phyloP scores from a whole-genome alignment of 768 basidiomycete genomes.

The Megacollybia marginata region DNA sequence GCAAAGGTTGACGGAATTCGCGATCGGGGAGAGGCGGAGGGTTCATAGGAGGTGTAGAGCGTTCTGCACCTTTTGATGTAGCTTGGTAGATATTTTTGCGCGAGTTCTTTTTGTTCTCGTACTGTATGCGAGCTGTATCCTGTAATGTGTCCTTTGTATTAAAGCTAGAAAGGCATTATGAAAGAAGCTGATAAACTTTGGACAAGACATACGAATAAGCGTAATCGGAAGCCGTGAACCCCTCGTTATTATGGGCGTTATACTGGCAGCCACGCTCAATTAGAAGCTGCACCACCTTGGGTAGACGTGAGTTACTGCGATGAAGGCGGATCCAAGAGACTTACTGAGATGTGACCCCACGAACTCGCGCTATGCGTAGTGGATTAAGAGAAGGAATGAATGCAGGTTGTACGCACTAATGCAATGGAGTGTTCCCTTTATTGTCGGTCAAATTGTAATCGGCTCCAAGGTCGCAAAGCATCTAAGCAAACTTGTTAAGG shows the following conservation, averaged over 20 bases:
- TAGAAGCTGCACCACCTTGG: conserved; percentile 72
- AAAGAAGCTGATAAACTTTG: not conserved
- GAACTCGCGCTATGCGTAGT: conserved; percentile 60
- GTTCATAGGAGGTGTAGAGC: conserved; percentile 33
- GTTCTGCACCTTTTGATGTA: conserved; percentile 59
- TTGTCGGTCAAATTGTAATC: conserved; percentile 88
- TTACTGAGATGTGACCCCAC: conserved; percentile 76
- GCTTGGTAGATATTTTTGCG: conserved; percentile 68
- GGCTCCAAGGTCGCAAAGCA: conserved; percentile 86
- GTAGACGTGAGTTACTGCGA: conserved; percentile 1
- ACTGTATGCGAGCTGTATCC: conserved; percentile 72
- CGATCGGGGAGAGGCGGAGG: conserved; percentile 40
- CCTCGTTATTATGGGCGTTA: conserved; percentile 78
- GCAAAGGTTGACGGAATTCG: conserved; percentile 28
- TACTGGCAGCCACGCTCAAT: conserved; percentile 87
- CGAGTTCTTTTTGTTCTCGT: conserved; percentile 72
- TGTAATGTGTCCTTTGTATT: conserved; percentile 73
- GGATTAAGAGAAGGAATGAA: not conserved
- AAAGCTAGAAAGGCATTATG: conserved; percentile 34
- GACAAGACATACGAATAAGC: conserved; percentile 67
- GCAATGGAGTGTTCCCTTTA: conserved; percentile 86
- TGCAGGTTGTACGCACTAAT: conserved; percentile 58
- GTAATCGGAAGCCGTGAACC: conserved; percentile 89
- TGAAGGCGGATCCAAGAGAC: conserved; percentile 3
- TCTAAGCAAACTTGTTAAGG: conserved; percentile 35